Base-by-base conservation (phyloP, 768 basidiomycete species). In the Suillus ampliporus region DNA sequence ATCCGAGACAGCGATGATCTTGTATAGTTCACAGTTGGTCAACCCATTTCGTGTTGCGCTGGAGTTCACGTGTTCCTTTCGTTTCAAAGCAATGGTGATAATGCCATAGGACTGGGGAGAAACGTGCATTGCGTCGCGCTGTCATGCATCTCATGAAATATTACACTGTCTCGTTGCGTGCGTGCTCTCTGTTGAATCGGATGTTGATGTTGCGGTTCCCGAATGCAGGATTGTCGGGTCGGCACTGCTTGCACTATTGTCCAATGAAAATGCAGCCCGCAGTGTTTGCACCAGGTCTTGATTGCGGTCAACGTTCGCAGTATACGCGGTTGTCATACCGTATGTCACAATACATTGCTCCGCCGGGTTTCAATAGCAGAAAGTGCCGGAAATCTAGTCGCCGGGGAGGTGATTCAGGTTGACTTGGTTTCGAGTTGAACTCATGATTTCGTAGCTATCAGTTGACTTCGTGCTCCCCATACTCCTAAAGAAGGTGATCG, bases 141-240 rank as follows among this genome's bases (percentile, higher is more conserved):
- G 9, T 6, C 23, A 56, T 38, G 53, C 37, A 7, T 21, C 35
- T 38, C 37, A 40, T 26, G 17, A 54, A 54, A 54, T 54, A 23
- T 26, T 14, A 17, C 21, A 10, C 15, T 15, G 37, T 54, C 9
- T 54, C 35, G 35, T 31, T 40, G 37, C 1, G 54, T 56, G 54
- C 54, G 54, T 56, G 38, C 6, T 56, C 37, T 56, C 23, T 40
- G 23, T 56, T 40, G 54, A 40, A 40, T 40, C 23, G 11, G 37
- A 15, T 56, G 17, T 56, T 56, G 38, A 56, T 26, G 23, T 11
- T 19, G 50, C 50, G 54, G 23, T 54, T 38, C n/a, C n/a, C 11
- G 52, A 35, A 38, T 54, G 35, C 10, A 54, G 53, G 35, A 14
- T 54, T 17, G 21, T 23, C 7, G 21, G 35, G 21, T 23, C 7